Base-by-base conservation (phyloP, 208 protist genomes). In the Acanthamoeba royreba region DNA sequence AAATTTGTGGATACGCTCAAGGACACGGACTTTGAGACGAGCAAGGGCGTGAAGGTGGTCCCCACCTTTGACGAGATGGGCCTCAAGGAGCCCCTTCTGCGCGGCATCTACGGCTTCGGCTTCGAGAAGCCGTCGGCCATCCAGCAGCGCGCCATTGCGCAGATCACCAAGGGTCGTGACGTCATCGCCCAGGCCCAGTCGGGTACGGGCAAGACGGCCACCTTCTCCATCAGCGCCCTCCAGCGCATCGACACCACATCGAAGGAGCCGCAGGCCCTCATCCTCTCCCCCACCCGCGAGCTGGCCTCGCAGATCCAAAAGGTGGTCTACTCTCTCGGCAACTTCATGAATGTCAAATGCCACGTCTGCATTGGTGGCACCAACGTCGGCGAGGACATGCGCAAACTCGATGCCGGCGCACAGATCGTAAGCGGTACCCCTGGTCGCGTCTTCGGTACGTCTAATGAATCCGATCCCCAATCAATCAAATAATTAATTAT, bases 181-280 rank as follows among this genome's bases (percentile, higher is more conserved):
- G 95, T 99, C 9, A 99, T 99, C 94, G 99, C 99, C 22, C 99
- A 99, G 98, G 98, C 99, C 11, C 99, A 99, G 93, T 99, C 99
- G 3, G 99, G 99, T 38, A 99, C 99, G 19, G 99, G 99, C 77
- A 99, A 99, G 97, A 99, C 99, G 13, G 99, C 98, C 33, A 99
- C 98, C 49, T 99, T 99, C 95, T 97, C 97, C 63, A 97, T 99
- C 52, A 94, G 72, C 9, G 35, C 94, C 66, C 96, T 99, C n/a
- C 98, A 99, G 94, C 96, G 96, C 92, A 97, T 99, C 87, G 98
- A 99, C 96, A 97, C 97, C 93, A 96, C 94, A 43, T 92, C 97
- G 86, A 95, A 96, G 43, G 95, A 98, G 85, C 95, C 97, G 81
- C 98, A 99, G 97, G 98, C 97, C 45, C 97, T 99, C 52, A 97